phyloP scores from a whole-genome alignment of 306 rosid species.

The Gleditsia sinensis region DNA sequence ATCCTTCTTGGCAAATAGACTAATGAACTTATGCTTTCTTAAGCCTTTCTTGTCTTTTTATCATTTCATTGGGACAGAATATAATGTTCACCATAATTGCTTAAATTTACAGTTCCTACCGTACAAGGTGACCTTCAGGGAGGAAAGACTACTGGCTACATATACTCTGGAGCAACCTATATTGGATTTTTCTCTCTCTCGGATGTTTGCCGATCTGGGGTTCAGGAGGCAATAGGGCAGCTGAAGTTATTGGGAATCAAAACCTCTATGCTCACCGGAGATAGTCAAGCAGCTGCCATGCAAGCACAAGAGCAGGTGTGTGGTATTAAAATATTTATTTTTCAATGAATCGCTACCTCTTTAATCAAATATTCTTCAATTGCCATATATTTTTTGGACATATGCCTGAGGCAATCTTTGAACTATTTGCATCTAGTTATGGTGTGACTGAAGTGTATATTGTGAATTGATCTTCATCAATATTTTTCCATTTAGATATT shows the following conservation, averaged over 20 bases:
- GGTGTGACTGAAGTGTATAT: no score
- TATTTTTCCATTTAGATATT: not conserved
- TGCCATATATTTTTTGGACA: no score
- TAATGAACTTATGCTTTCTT: not conserved
- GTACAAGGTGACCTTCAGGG: slow-evolving; percentile 51
- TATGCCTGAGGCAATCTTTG: no score
- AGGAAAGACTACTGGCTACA: slow-evolving; percentile 80
- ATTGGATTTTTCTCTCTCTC: slow-evolving; percentile 73
- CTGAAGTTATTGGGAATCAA: slow-evolving; percentile 71
- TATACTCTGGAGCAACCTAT: slow-evolving; percentile 55
- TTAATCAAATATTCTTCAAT: not conserved
- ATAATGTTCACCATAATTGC: slow-evolving; percentile 16
- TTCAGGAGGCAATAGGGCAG: slow-evolving; percentile 62
- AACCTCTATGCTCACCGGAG: slow-evolving; percentile 94
- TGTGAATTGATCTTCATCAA: no score
- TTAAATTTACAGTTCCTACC: slow-evolving; percentile 54
- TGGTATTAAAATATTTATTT: not conserved
- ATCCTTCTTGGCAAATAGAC: not conserved
- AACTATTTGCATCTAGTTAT: no score
- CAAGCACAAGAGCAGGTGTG: slow-evolving; percentile 87
- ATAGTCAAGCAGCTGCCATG: slow-evolving; percentile 70
- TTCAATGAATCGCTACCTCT: not conserved
- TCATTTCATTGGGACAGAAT: not conserved
- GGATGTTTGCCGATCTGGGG: slow-evolving; percentile 84
- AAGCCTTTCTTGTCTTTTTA: not conserved